phyloP scores from a whole-genome alignment of 257 asterid species.

The Solanum arcanum region DNA sequence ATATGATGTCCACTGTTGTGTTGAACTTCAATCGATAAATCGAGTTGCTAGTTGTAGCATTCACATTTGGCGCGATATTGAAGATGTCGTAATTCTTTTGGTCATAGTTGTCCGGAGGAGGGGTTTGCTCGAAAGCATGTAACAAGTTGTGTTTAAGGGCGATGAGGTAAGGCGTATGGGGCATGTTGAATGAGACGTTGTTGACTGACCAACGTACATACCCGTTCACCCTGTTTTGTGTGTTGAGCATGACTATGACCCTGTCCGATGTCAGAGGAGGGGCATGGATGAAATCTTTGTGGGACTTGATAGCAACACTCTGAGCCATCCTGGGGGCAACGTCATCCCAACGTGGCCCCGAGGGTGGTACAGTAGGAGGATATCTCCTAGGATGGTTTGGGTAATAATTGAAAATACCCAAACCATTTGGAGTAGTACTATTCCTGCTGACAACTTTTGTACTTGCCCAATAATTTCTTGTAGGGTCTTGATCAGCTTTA shows the following conservation, averaged over 20 bases:
- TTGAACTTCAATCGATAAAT: constrained; percentile 52
- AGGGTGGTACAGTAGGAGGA: constrained; percentile 49
- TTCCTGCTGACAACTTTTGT: constrained; percentile 47
- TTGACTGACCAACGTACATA: constrained; percentile 55
- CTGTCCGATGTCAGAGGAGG: constrained; percentile 65
- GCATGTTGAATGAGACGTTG: constrained; percentile 61
- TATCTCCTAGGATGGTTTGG: constrained; percentile 45
- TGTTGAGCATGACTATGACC: constrained; percentile 76
- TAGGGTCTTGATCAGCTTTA: constrained; percentile 57
- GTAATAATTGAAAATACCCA: constrained; percentile 63
- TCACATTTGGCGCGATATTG: constrained; percentile 10
- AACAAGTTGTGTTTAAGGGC: constrained; percentile 35
- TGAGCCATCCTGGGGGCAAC: constrained; percentile 31
- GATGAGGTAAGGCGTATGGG: constrained; percentile 65
- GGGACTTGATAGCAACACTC: constrained; percentile 40
- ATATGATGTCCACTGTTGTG: constrained; percentile 55
- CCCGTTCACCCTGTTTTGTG: constrained; percentile 52
- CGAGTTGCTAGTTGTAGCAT: constrained; percentile 49
- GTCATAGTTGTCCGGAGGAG: constrained; percentile 60
- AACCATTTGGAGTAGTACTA: constrained; percentile 44
- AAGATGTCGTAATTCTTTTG: constrained; percentile 28
- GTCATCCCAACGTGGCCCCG: constrained; percentile 64
- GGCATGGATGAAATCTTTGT: constrained; percentile 27
- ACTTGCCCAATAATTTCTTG: constrained; percentile 69
- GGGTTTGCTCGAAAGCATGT: constrained; percentile 31